These are phyloP conservation scores for Emergomyces orientalis DNA, from an alignment of 2,329 filamentous ascomycete species.

Conservation along the genomic window DNA sequence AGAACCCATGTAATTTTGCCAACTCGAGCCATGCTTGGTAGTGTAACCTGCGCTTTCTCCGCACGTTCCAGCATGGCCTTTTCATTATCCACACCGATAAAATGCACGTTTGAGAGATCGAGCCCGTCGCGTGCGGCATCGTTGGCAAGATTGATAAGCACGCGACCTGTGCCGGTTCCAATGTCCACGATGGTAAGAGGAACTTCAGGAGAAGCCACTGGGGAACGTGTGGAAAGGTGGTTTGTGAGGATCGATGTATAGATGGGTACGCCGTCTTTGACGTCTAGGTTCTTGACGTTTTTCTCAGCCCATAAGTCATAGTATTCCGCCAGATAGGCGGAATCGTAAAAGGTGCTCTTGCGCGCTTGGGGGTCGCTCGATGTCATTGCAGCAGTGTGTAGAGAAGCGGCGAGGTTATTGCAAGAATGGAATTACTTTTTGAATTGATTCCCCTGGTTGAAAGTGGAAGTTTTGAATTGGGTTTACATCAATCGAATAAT, in stretches of 20 bases:
- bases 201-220: not conserved
- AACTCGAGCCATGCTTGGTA: conserved; percentile 1
- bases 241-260: not conserved
- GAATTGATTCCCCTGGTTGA: not conserved
- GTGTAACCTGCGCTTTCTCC: not conserved
- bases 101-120: conserved; percentile 1
- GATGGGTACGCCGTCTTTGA: not conserved
- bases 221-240: not conserved
- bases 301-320: conserved; percentile 5
- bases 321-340: not conserved
- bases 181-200: not conserved
- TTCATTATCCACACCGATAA: conserved; percentile 1
- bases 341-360: conserved; percentile 4
- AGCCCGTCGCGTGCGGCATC: not conserved
- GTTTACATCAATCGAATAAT: too few relatives aligned
- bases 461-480: not conserved
- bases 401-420: not conserved
- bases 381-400: not conserved
- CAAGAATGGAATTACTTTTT: not conserved
- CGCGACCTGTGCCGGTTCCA: conserved; percentile 1
- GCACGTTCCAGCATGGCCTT: conserved; percentile 1
- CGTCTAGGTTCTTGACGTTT: not conserved
- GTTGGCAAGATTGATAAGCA: conserved; percentile 1
- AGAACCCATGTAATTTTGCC: not conserved
- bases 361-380: not conserved